These are phyloP conservation scores for Paraphaeosphaeria sporulosa DNA, from an alignment of 2,329 filamentous ascomycete species.

Conservation along the genomic window DNA sequence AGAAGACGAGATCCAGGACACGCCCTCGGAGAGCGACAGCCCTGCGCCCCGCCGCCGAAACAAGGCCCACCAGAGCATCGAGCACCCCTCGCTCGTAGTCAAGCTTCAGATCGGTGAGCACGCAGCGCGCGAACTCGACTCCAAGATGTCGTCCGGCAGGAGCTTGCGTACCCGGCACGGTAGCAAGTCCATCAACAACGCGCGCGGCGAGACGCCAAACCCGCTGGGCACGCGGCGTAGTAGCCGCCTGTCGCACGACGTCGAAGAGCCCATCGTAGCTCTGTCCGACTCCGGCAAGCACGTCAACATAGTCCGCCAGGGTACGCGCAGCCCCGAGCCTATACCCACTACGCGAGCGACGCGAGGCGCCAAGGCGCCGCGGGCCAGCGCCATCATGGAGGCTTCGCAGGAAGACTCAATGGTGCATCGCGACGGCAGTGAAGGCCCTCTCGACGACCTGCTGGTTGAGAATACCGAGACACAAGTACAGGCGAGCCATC, in stretches of 20 bases:
- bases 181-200: conserved; percentile 42
- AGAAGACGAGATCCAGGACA: conserved; percentile 54
- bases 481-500: conserved; percentile 46
- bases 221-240: conserved; percentile 57
- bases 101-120: conserved; percentile 46
- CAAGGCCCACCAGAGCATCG: conserved; percentile 35
- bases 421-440: conserved; percentile 40
- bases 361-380: conserved; percentile 58
- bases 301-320: conserved; percentile 61
- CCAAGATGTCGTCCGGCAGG: conserved; percentile 30
- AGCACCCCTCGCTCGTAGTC: conserved; percentile 49
- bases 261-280: conserved; percentile 63
- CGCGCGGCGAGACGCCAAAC: conserved; percentile 49
- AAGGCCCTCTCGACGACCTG: conserved; percentile 41
- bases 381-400: conserved; percentile 59
- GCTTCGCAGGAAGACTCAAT: conserved; percentile 60
- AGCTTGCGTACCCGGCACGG: conserved; percentile 50
- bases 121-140: conserved; percentile 3
- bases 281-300: conserved; percentile 67
- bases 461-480: conserved; percentile 44
- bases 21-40: conserved; percentile 41
- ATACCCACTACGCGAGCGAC: conserved; percentile 52
- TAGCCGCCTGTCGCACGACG: conserved; percentile 66
- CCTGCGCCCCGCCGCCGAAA: conserved; percentile 23
- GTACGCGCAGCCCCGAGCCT: conserved; percentile 59